Percentiles rank a stretch among this genome's conserved stretches.
Evolutionary conservation across 192 early-diverging fungal species (phyloP).

Genomic region (Podila horticola): DNA sequence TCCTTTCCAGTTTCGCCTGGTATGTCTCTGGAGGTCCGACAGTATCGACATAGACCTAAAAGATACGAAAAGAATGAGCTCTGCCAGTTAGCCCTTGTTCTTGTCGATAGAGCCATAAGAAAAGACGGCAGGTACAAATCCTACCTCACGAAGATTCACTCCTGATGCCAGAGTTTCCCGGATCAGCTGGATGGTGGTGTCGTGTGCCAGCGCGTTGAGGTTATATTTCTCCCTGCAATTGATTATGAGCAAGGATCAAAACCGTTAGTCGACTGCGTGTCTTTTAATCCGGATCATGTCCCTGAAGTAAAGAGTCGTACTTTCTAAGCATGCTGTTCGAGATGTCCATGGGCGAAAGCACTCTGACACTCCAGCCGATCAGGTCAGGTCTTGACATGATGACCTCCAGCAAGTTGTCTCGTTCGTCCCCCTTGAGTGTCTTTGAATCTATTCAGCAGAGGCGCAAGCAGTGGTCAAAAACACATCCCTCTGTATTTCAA

Average conservation of each 20-base stretch:
- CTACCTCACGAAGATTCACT: conserved; percentile 77
- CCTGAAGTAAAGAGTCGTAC: conserved; percentile 49
- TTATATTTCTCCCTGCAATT: conserved; percentile 83
- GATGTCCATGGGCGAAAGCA: conserved; percentile 91
- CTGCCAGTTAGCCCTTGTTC: neutral
- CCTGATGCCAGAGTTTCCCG: conserved; percentile 66
- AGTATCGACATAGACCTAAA: conserved; percentile 92
- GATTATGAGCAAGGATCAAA: neutral
- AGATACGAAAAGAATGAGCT: neutral
- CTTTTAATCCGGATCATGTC: neutral
- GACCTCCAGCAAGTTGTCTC: conserved; percentile 75
- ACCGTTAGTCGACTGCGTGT: neutral
- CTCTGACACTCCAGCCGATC: conserved; percentile 87
- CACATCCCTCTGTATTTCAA: neutral
- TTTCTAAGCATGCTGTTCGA: conserved; percentile 89
- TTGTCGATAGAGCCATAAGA: neutral
- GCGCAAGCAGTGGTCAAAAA: neutral
- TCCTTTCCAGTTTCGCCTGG: conserved; percentile 73
- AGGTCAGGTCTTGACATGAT: conserved; percentile 67
- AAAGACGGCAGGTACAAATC: neutral
- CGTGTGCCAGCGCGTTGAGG: conserved; percentile 93
- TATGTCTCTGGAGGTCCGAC: conserved; percentile 94
- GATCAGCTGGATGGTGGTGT: conserved; percentile 91
- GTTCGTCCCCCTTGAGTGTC: conserved; percentile 78
- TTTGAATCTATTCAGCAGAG: conserved; percentile 85